phyloP scores from a whole-genome alignment of 805 yeast genomes.

The Ogataea angusta region DNA sequence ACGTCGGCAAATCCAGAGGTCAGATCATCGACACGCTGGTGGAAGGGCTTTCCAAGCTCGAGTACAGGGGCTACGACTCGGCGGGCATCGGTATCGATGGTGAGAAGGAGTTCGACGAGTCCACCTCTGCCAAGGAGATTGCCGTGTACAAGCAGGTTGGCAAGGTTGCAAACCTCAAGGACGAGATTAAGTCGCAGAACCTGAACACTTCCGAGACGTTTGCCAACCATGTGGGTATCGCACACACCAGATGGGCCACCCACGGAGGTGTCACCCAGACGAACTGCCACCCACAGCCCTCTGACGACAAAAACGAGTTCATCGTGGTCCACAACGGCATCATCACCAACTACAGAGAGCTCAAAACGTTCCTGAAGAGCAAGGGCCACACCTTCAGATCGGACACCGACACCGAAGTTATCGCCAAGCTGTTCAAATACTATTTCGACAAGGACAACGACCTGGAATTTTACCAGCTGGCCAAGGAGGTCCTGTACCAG shows the following conservation, averaged over 20 bases:
- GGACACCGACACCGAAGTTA: slow-evolving; percentile 97
- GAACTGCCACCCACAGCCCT: slow-evolving; percentile 96
- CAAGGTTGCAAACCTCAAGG: slow-evolving; percentile 78
- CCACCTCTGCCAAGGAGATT: slow-evolving; percentile 51
- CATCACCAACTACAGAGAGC: slow-evolving; percentile 90
- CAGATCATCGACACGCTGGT: slow-evolving; percentile 86
- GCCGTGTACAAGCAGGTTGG: slow-evolving; percentile 82
- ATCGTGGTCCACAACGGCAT: slow-evolving; percentile 97
- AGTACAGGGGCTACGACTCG: slow-evolving; percentile 97
- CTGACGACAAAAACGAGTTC: slow-evolving; percentile 80
- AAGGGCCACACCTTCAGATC: slow-evolving; percentile 84
- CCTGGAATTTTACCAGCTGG: slow-evolving; percentile 85
- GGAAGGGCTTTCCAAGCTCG: slow-evolving; percentile 82
- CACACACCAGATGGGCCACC: slow-evolving; percentile 99
- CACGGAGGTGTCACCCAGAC: slow-evolving; percentile 86
- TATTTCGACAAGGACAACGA: slow-evolving; percentile 76
- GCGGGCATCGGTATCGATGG: slow-evolving; percentile 97
- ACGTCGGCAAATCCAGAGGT: slow-evolving; percentile 88
- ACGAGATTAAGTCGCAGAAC: slow-evolving; percentile 49
- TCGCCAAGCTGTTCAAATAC: slow-evolving; percentile 92
- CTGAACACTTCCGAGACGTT: slow-evolving; percentile 63
- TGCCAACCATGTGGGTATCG: slow-evolving; percentile 90
- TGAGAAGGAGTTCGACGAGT: slow-evolving; percentile 44
- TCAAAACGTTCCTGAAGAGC: slow-evolving; percentile 72
- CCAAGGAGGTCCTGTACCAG: slow-evolving; percentile 88